Base-by-base conservation (phyloP, 108 stramenopile species). In the Skeletonema costatum region DNA sequence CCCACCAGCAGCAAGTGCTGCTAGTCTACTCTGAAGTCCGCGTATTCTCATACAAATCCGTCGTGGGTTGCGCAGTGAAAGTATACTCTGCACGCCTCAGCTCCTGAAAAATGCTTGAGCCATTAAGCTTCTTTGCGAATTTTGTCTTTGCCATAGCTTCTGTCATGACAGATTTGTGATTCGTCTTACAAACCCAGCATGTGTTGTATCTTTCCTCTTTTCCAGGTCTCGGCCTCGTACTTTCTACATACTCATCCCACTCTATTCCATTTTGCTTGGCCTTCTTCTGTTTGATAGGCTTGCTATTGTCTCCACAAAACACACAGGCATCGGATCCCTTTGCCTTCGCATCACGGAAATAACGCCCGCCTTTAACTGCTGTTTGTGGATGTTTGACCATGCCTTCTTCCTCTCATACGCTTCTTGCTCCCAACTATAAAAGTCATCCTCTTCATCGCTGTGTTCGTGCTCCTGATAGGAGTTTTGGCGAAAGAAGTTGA, bases 181-280 rank as follows among this genome's bases (percentile, higher is more conserved):
- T 61, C 16, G 60, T 61, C 60, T 61, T 61, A 33, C 60, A 61
- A 35, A 61, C 4, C 60, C 60, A 61, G 60, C 60, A 61, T 25
- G 60, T 61, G 35, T 61, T 61, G 16, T 61, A 61, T 5, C 60
- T 21, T 4, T 33, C 19, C 21, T 21, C 60, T 31, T 35, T 16
- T 21, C 35, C 60, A 46, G 44, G 3, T 16, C 44, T 46, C 0
- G 44, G 44, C 11, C 16, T 46, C 19, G 6, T 61, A 16, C 60
- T 61, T 21, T 61, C 25, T 35, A 61, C 35, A n/a, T 61, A 61
- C n/a, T 21, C 60, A n/a, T 61, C 60, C 25, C 60, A 61, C 3
- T 29, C 25, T 31, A 61, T 33, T 21, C 60, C 60, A 5, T 61
- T 31, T 3, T 25, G 14, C 31, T 35, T 5, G 21, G 60, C 60